Evolutionary conservation across 2,329 filamentous ascomycete species (phyloP).

Genomic region (Beauveria varroae): DNA sequence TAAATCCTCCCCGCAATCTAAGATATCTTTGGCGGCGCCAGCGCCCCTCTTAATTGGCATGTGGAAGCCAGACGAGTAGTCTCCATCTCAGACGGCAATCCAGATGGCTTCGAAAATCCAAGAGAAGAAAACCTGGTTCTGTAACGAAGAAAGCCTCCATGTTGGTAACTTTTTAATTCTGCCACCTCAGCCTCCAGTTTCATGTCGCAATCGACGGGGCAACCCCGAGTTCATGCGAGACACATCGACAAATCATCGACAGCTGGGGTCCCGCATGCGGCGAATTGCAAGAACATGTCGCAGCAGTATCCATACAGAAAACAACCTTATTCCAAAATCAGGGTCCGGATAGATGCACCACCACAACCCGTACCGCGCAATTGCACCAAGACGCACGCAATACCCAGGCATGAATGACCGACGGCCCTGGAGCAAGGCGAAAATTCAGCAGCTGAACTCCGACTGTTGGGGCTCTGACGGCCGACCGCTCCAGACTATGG

Average conservation of each 20-base stretch:
- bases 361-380: neutral
- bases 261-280: neutral
- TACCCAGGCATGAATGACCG: neutral
- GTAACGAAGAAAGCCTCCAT: too few species aligned
- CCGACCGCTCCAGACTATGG: constrained; percentile 2
- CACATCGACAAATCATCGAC: neutral
- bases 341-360: neutral
- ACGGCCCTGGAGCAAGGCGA: neutral
- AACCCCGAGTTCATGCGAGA: neutral
- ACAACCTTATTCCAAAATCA: neutral
- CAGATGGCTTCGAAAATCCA: neutral
- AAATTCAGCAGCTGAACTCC: neutral
- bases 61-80: neutral
- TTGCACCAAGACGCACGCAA: neutral
- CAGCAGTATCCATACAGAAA: neutral
- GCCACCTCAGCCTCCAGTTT: neutral
- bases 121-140: neutral
- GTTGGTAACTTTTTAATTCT: neutral
- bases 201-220: neutral
- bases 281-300: neutral
- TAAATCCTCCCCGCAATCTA: constrained; percentile 1
- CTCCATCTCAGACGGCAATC: too few species aligned
- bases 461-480: neutral
- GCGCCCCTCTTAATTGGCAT: neutral
- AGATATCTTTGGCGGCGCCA: neutral